These are phyloP conservation scores for Ophiocordyceps camponoti-floridani DNA, from an alignment of 2,329 filamentous ascomycete genomes.

Conservation along the genomic window DNA sequence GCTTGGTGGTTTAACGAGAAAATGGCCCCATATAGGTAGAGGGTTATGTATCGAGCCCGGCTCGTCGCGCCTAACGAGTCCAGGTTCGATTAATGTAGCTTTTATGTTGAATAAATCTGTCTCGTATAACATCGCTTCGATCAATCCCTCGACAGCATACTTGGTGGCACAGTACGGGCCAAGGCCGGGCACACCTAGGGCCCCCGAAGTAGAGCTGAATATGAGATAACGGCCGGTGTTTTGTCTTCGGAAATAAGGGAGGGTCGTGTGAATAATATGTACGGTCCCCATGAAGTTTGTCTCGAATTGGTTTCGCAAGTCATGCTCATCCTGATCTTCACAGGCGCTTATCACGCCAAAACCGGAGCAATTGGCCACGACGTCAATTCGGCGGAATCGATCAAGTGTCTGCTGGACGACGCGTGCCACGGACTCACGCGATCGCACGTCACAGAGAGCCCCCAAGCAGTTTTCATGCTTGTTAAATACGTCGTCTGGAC, in stretches of 20 bases:
- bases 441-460: slow-evolving; percentile 77
- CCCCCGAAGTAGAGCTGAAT: slow-evolving; percentile 82
- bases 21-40: slow-evolving; percentile 76
- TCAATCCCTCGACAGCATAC: slow-evolving; percentile 87
- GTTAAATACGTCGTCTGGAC: slow-evolving; percentile 50
- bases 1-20: slow-evolving; percentile 72
- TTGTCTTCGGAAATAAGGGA: slow-evolving; percentile 73
- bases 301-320: slow-evolving; percentile 89
- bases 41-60: slow-evolving; percentile 35
- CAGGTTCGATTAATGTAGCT: slow-evolving; percentile 81
- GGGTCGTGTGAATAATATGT: slow-evolving; percentile 75
- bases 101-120: slow-evolving; percentile 84
- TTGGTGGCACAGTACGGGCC: slow-evolving; percentile 95
- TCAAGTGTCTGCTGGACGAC: slow-evolving; percentile 54
- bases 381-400: slow-evolving; percentile 67
- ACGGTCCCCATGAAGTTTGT: slow-evolving; percentile 94
- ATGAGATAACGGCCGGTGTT: slow-evolving; percentile 72
- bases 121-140: slow-evolving; percentile 95
- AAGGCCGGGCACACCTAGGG: slow-evolving; percentile 80
- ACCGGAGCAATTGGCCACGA: slow-evolving; percentile 85
- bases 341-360: slow-evolving; percentile 92
- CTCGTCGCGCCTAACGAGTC: slow-evolving; percentile 75
- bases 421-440: slow-evolving; percentile 55
- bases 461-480: slow-evolving; percentile 60
- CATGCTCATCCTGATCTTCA: slow-evolving; percentile 91